A percentile compares a stretch with the other conserved stretches of the same genome.
Evolutionary conservation across 208 protist genomes (phyloP).

Genomic region (Vickermania ingenoplastis): DNA sequence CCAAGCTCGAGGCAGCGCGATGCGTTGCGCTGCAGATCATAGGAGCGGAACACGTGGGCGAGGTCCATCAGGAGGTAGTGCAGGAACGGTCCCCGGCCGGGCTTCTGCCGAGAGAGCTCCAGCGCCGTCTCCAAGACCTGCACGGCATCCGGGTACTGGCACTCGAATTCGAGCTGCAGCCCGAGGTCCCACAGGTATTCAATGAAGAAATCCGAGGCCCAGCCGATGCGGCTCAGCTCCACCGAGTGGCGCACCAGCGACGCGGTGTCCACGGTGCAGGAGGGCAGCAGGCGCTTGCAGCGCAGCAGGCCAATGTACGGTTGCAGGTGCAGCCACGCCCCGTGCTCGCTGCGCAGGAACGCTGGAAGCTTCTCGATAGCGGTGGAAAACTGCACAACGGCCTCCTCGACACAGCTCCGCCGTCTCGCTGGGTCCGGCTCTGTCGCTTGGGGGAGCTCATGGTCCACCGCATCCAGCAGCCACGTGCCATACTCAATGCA

Average conservation of each 20-base stretch:
- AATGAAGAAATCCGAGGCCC: conserved; percentile 70
- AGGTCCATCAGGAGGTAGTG: conserved; percentile 52
- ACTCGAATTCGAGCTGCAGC: conserved; percentile 50
- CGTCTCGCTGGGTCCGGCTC: conserved; percentile 14
- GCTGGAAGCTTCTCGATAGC: conserved; percentile 53
- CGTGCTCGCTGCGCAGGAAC: conserved; percentile 67
- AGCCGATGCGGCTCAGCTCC: conserved; percentile 60
- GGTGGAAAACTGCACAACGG: conserved; percentile 40
- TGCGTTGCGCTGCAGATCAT: conserved; percentile 36
- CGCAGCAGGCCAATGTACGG: conserved; percentile 65
- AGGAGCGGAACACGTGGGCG: conserved; percentile 61
- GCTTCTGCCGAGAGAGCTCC: conserved; percentile 53
- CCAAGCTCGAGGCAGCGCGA: conserved; percentile 42
- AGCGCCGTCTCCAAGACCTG: conserved; percentile 51
- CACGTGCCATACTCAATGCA: conserved; percentile 68
- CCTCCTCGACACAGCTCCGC: conserved; percentile 55
- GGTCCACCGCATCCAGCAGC: conserved; percentile 43
- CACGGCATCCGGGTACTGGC: conserved; percentile 38
- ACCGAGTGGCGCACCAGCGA: conserved; percentile 52
- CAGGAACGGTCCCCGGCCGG: conserved; percentile 34
- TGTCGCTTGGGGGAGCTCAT: conserved; percentile 7
- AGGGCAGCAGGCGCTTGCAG: conserved; percentile 65
- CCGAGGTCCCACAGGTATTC: conserved; percentile 55
- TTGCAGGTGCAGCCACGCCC: conserved; percentile 68
- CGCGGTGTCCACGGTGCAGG: conserved; percentile 55